A percentile compares a stretch with the other conserved stretches of the same genome.
Conservation (phyloP, 2,329 filamentous ascomycete genomes). For the Tolypocladium paradoxum region DNA sequence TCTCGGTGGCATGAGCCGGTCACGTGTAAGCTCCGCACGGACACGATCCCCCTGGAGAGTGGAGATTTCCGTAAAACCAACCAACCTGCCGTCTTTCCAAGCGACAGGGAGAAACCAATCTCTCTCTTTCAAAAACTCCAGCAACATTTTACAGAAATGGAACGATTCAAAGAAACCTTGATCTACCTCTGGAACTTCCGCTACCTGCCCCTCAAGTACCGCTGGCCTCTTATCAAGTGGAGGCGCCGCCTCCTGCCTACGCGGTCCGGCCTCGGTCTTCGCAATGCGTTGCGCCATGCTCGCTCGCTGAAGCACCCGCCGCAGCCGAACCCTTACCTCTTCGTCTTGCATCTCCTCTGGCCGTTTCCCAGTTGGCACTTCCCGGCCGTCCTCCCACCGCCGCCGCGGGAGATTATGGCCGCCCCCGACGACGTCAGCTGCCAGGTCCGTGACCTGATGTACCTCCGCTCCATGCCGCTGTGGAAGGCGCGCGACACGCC, state of each 20-base stretch:
- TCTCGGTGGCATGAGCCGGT: too few species aligned
- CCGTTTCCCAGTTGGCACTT: conserved; percentile 6
- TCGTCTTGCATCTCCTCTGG: conserved; percentile 6
- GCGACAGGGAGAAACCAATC: too few species aligned
- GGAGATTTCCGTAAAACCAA: too few species aligned
- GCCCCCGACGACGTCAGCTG: conserved; percentile 3
- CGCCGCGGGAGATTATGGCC: conserved; percentile 7
- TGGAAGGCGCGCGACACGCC: conserved; percentile 14
- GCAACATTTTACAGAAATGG: neutral
- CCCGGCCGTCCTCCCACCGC: conserved; percentile 3
- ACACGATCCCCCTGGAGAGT: too few species aligned
- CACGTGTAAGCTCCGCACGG: too few species aligned
- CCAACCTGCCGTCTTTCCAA: too few species aligned
- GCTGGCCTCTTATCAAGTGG: conserved; percentile 8
- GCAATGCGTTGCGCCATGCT: conserved; percentile 3
- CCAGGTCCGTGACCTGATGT: conserved; percentile 4
- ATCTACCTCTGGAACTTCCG: conserved; percentile 11
- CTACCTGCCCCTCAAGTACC: conserved; percentile 7
- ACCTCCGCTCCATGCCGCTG: conserved; percentile 7
- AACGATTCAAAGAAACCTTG: neutral
- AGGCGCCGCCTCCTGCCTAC: conserved; percentile 7
- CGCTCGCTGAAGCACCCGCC: conserved; percentile 1
- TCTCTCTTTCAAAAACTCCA: too few species aligned
- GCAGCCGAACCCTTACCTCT: conserved; percentile 2
- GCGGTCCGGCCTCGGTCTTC: conserved; percentile 5